Base-by-base conservation (phyloP, 352 stramenopile species). In the Aphanomyces euteiches region DNA sequence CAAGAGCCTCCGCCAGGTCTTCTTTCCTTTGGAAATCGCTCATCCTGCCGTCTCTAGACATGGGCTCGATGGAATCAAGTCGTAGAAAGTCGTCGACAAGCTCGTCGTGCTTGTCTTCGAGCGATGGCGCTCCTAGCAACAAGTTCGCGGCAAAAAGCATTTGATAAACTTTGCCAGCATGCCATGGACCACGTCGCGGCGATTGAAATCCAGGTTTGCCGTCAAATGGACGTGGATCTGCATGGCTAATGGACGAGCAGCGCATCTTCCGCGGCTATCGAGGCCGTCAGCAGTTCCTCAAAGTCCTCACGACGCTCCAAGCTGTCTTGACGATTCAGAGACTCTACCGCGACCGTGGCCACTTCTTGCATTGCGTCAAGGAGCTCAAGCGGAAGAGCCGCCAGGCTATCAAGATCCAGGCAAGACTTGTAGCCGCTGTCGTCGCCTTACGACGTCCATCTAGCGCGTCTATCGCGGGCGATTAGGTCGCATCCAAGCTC, bases 381-480 rank as follows among this genome's bases (percentile, higher is more conserved):
- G 5, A 28, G 19, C 39, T 56, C 41, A 17, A 38, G 17, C 38
- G 53, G 6, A 47, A 67, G 34, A 67, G 40, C 37, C 38, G 41
- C 6, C 40, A 54, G n/a, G 59, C 59, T 1, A 56, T 67, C 40
- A 53, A 67, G 56, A 67, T 67, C 34, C 59, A 67, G 41, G 59
- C 56, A 40, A 40, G 13, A 48, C 15, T 34, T 13, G 57, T 58
- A 38, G 8, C n/a, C 28, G 13, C 28, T 28, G 28, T 28, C 28
- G 28, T 2, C 28, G 28, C 28, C 28, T 28, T 28, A 28, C 28
- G 28, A 28, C 28, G 28, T 28, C 28, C 28, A 28, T 28, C 28
- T 67, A 79, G 69, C 78, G 82, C 1, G 73, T 86, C 38, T 92
- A 88, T 67, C 79, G 85, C 21, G 85, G 85, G 13, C 79, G 85